Evolutionary conservation across 352 stramenopile genomes (phyloP).

Genomic region (Pythium brachiatum): DNA sequence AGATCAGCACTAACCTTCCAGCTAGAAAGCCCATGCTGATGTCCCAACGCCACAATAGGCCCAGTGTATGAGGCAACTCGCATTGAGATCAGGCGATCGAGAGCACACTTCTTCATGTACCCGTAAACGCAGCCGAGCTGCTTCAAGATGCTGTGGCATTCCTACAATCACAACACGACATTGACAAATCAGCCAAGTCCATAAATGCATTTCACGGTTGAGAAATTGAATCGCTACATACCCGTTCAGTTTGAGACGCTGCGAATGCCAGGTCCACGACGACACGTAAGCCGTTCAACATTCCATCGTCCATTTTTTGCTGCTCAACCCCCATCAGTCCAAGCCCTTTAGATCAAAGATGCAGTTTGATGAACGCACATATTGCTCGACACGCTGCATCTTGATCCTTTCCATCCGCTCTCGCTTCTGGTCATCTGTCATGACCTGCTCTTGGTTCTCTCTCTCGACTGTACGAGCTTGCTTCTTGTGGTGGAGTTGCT

Average conservation of each 20-base stretch:
- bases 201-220: no score
- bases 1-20: slow-evolving; percentile 52
- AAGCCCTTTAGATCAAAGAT: not conserved
- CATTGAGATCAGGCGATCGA: slow-evolving; percentile 62
- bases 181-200: no score
- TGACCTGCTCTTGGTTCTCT: slow-evolving; percentile 4
- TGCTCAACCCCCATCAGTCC: slow-evolving; percentile 17
- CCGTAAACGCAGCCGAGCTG: slow-evolving; percentile 76
- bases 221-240: slow-evolving; percentile 22
- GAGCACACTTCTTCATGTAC: slow-evolving; percentile 67
- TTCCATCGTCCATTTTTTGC: slow-evolving; percentile 69
- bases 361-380: slow-evolving; percentile 32
- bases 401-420: slow-evolving; percentile 56
- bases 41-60: slow-evolving; percentile 31
- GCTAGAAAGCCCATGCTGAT: slow-evolving; percentile 38
- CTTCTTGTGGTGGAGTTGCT: slow-evolving; percentile 12
- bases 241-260: slow-evolving; percentile 38
- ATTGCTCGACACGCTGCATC: slow-evolving; percentile 78
- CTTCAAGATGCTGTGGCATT: slow-evolving; percentile 79
- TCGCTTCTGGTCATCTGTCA: slow-evolving; percentile 43
- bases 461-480: slow-evolving; percentile 3
- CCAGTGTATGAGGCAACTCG: slow-evolving; percentile 48
- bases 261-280: slow-evolving; percentile 72
- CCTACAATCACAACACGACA: slow-evolving; percentile 28
- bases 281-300: slow-evolving; percentile 40